Evolutionary conservation across 2,329 filamentous ascomycete species (phyloP).

Genomic region (Westerdykella aurantiaca): DNA sequence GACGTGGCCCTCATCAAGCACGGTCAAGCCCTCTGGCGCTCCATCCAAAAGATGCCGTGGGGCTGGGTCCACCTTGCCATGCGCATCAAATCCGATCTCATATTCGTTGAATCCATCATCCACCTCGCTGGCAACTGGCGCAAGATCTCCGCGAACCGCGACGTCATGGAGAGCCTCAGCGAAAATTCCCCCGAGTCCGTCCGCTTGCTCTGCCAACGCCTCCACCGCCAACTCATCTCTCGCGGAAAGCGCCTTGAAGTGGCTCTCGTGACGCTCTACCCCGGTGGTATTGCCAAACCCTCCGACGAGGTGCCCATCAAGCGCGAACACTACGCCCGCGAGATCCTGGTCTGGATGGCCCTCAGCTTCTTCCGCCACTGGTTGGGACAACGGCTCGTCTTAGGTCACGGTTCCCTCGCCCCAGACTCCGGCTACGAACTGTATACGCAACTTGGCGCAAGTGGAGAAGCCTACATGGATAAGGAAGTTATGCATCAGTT

Average conservation of each 20-base stretch:
- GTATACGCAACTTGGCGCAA: slow-evolving; percentile 39
- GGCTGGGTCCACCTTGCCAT: slow-evolving; percentile 44
- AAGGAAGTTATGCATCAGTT: slow-evolving; percentile 35
- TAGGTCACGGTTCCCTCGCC: slow-evolving; percentile 34
- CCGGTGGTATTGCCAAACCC: slow-evolving; percentile 21
- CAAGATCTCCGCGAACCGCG: slow-evolving; percentile 5
- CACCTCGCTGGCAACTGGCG: slow-evolving; percentile 43
- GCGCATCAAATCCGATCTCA: slow-evolving; percentile 42
- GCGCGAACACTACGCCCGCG: slow-evolving; percentile 42
- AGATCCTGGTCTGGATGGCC: slow-evolving; percentile 50
- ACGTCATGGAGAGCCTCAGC: slow-evolving; percentile 11
- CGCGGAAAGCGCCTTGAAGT: slow-evolving; percentile 25
- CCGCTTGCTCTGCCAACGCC: slow-evolving; percentile 26
- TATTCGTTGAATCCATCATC: slow-evolving; percentile 43
- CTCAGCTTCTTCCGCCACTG: slow-evolving; percentile 46
- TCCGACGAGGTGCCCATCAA: slow-evolving; percentile 30
- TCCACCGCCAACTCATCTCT: slow-evolving; percentile 22
- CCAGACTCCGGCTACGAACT: slow-evolving; percentile 45
- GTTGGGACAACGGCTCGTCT: slow-evolving; percentile 39
- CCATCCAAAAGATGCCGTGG: slow-evolving; percentile 40
- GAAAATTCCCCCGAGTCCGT: slow-evolving; percentile 14
- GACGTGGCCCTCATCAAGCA: slow-evolving; percentile 45
- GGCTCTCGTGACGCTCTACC: slow-evolving; percentile 20
- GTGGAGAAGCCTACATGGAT: slow-evolving; percentile 42
- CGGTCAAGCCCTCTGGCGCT: slow-evolving; percentile 42